Evolutionary conservation across 1,284 basidiomycete species (phyloP), one percentile per base, ranked within the genome.

Genomic region (Fomitopsis palustris): DNA sequence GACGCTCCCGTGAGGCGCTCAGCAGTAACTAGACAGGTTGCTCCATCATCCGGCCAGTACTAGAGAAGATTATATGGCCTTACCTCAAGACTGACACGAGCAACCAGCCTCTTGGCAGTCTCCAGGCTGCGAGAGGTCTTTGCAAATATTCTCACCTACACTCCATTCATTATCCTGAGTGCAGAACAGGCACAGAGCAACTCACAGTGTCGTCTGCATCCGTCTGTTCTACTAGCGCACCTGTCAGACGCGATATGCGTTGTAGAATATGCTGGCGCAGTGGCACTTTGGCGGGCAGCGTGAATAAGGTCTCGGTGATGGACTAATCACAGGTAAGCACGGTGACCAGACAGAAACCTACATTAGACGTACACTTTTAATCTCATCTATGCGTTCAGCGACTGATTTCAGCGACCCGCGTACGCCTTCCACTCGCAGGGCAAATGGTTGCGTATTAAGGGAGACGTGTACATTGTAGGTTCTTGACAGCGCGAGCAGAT

Each of bases 161-260:
- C 33, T 3, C 14, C 17, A 35, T 33, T 9, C 33, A 5, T 10
- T 21, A 21, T 7, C 16, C 2, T 8, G 6, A 23, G 25, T 8
- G 47, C 23, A 1, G 2, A 3, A 16, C 9, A 47, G 4, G 25
- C 27, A 31, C n/a, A 23, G 31, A n/a, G 19, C 16, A 38, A 59
- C 60, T 53, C 49, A 87, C 87, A 72, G 77, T 76, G 54, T 78
- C 79, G 53, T 70, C 68, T 38, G 72, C 65, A 9, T 77, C 78
- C 33, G 78, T 67, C 58, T 79, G 80, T 65, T 87, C 83, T 12
- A 84, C 70, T 62, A 85, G 84, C 1, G 85, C 88, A 53, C 81
- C 82, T 12, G 86, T 79, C 31, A 84, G 60, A 58, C 87, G 83
- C n/a, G 89, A 90, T 63, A 91, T 82, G 27, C 78, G 79, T 62